A percentile compares a stretch with the other conserved stretches of the same genome.
Evolutionary conservation across 1,284 basidiomycete genomes (phyloP).

Genomic region (Testicularia cyperi): DNA sequence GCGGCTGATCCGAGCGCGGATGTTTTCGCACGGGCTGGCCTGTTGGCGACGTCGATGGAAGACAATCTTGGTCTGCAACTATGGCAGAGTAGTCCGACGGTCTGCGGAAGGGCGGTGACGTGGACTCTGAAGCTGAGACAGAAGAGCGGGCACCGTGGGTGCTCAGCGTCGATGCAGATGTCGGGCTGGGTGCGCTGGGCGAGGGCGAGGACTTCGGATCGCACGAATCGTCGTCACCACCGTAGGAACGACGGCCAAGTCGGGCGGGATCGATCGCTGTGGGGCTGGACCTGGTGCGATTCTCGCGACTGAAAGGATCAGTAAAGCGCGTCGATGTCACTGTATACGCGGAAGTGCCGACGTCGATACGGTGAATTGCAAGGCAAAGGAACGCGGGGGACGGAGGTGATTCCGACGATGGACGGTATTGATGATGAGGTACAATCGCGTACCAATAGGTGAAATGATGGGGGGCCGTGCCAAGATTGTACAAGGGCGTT

Average conservation of each 20-base stretch:
- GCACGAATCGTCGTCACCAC: constrained; percentile 23
- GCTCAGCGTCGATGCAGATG: constrained; percentile 23
- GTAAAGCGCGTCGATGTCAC: constrained; percentile 33
- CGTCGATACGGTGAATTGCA: too few relatives aligned
- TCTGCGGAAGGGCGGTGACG: constrained; percentile 17
- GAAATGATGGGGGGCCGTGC: too few relatives aligned
- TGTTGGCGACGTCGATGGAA: constrained; percentile 9
- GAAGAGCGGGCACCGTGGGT: too few relatives aligned
- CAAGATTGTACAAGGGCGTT: too few relatives aligned
- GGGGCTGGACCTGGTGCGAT: constrained; percentile 18
- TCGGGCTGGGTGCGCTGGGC: constrained; percentile 11
- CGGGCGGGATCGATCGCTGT: constrained; percentile 3
- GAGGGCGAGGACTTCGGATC: constrained; percentile 37
- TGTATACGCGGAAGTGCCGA: constrained; percentile 1
- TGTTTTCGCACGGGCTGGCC: constrained; percentile 16
- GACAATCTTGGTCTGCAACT: background rate
- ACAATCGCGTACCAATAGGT: too few relatives aligned
- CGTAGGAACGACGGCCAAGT: constrained; percentile 8
- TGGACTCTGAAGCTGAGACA: too few relatives aligned
- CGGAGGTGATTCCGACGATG: background rate
- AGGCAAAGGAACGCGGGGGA: too few relatives aligned
- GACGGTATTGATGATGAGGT: too few relatives aligned
- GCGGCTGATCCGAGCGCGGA: constrained; percentile 21
- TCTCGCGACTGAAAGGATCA: constrained; percentile 28
- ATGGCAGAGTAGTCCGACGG: constrained; percentile 15